Base-by-base conservation (phyloP, 176 grass and related monocot species). In the sorghum (Sorghum bicolor) region DNA sequence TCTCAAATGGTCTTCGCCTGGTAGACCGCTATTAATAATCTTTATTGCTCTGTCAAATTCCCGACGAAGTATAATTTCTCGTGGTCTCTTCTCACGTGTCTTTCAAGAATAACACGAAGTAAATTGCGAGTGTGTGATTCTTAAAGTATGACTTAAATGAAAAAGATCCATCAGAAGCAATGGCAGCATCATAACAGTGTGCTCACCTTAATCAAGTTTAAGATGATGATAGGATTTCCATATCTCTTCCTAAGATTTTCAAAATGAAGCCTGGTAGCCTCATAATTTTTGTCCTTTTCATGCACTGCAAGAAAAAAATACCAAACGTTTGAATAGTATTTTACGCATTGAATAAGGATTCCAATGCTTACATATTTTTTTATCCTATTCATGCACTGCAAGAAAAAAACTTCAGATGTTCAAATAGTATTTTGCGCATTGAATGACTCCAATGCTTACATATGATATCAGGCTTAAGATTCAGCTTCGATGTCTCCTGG, bases 171-270 rank as follows among this genome's bases (percentile, higher is more conserved):
- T 72, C 25, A 71, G 41, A 86, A 85, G 24, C 10, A 12, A 25
- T 64, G 25, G 41, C 62, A 10, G 10, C n/a, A 74, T 45, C 20
- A 80, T 80, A 70, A 76, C 30, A 70, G 53, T 12, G 41, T 72
- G 20, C 78, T 74, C 75, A 96, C 96, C 93, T 99, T 99, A 50
- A 96, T 99, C 75, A 99, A 85, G 86, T 99, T 96, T 80, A 99
- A 86, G 69, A 99, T 96, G 66, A 96, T 99, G 48, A 99, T 96
- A 77, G 96, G 96, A 81, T 90, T 90, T 63, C 96, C 96, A 34
- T 99, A 99, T 92, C 96, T 89, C 28, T 66, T 85, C 75, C 84
- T 92, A 41, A 99, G 93, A 87, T 99, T 93, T 73, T 99, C 85
- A 89, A 99, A 99, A 90, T 99, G 96, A 83, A 90, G 91, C 39